Base-by-base conservation (phyloP, 805 yeast genomes). In the Candida namnaoensis region DNA sequence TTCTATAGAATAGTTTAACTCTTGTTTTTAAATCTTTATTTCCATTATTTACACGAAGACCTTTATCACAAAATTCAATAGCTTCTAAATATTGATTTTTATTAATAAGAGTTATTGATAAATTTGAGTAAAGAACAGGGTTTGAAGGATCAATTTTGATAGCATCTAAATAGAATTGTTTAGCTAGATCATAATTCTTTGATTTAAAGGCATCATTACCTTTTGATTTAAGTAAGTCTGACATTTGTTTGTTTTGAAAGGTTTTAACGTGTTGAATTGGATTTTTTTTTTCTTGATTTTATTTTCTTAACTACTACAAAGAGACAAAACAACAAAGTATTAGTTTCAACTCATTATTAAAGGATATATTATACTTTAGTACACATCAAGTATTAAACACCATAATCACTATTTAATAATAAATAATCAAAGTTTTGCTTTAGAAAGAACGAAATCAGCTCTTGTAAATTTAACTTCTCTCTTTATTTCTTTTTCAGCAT, bases 71-170 rank as follows among this genome's bases (percentile, higher is more conserved):
- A 43, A 74, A 78, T 15, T 57, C 54, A 4, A 72, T 51, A 3
- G 81, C 85, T 14, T 71, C 59, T 3, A 57, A 50, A 68, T 72
- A 78, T 30, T 71, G 69, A 6, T 62, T 51, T 5, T 78, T 54
- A 43, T 78, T 77, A 35, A 82, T 54, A 46, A 72, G 68, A n/a
- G 86, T 68, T 65, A 78, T 77, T 0, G 93, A 83, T 36, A 82
- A 61, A 53, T 84, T 84, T n/a, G 90, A 73, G 53, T 69, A 78
- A 1, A 78, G 61, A 0, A 80, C 69, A 0, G 88, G 71, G 45
- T 77, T 74, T 0, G 48, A 33, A 0, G 78, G 70, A 39, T 74
- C 74, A 14, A 66, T 30, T 8, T 59, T 59, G 33, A 80, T 65
- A 4, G 90, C 88, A 39, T 72, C 70, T 10, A 74, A 56, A 55